Conservation (phyloP, 2,329 filamentous ascomycete genomes). For the Atkinsonella hypoxylon region DNA sequence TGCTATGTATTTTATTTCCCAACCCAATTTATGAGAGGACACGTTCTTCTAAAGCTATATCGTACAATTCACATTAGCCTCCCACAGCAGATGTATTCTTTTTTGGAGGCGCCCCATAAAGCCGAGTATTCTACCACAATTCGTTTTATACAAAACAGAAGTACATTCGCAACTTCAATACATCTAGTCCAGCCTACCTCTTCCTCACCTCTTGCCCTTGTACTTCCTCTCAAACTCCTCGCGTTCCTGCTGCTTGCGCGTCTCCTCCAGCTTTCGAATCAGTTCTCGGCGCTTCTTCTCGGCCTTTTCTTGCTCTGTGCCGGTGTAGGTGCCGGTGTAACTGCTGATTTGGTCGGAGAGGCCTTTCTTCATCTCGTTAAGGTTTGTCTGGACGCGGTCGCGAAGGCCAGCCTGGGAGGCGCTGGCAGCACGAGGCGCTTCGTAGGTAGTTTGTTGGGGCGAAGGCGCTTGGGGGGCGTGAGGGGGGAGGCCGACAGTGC, state of each 20-base stretch:
- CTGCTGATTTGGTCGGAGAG: slow-evolving; percentile 21
- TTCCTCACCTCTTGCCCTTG: slow-evolving; percentile 16
- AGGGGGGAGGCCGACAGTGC: slow-evolving; percentile 24
- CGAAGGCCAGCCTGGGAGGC: slow-evolving; percentile 13
- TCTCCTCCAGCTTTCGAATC: slow-evolving; percentile 23
- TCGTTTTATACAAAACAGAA: background rate
- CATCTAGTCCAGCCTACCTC: background rate
- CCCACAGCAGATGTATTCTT: background rate
- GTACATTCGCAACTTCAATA: background rate
- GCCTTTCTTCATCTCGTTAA: slow-evolving; percentile 27
- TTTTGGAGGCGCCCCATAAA: background rate
- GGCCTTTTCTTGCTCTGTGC: slow-evolving; percentile 21
- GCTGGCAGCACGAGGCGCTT: slow-evolving; percentile 20
- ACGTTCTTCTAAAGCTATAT: slow-evolving; percentile 3
- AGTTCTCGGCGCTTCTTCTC: slow-evolving; percentile 23
- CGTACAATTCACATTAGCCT: slow-evolving; percentile 8
- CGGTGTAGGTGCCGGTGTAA: slow-evolving; percentile 22
- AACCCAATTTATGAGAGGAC: background rate
- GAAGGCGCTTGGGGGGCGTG: slow-evolving; percentile 13
- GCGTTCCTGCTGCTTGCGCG: slow-evolving; percentile 23
- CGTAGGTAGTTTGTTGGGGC: slow-evolving; percentile 17
- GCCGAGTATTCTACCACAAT: background rate
- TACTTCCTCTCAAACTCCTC: slow-evolving; percentile 30
- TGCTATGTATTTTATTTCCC: no score
- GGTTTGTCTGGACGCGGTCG: slow-evolving; percentile 21